Percentiles rank a stretch among this genome's conserved stretches.
These are phyloP conservation scores for Russula olivacea DNA, from an alignment of 768 basidiomycete species.

Conservation along the genomic window DNA sequence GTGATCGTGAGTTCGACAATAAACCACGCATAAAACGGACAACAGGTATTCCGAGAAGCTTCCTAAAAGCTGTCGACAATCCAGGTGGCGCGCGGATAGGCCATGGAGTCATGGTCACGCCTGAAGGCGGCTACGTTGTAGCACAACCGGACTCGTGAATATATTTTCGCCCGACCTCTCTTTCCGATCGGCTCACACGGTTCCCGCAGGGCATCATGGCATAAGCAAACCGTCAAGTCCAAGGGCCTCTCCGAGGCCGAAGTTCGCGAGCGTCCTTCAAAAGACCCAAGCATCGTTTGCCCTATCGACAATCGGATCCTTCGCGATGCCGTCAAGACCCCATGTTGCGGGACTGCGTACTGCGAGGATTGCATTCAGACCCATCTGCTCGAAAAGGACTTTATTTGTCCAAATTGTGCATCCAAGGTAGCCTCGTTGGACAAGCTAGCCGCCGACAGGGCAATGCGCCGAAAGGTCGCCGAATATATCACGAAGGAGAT, in stretches of 20 bases:
- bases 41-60: conserved; percentile 96
- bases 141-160: conserved; percentile 94
- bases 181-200: not conserved
- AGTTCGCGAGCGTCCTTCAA: conserved; percentile 77
- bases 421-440: conserved; percentile 86
- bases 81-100: conserved; percentile 64
- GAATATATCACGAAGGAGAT: conserved; percentile 80
- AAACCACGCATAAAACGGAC: conserved; percentile 94
- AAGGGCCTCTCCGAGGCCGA: conserved; percentile 84
- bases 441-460: conserved; percentile 76
- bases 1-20: conserved; percentile 91
- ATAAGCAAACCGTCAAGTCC: conserved; percentile 76
- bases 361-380: conserved; percentile 98
- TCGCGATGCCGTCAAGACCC: conserved; percentile 91
- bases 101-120: conserved; percentile 96
- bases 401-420: conserved; percentile 85
- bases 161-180: not conserved
- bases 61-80: conserved; percentile 93
- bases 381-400: conserved; percentile 89
- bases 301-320: conserved; percentile 91
- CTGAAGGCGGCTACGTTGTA: conserved; percentile 96
- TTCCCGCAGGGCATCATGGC: conserved; percentile 76
- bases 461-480: conserved; percentile 65
- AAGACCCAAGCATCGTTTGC: conserved; percentile 76
- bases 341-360: conserved; percentile 85